These are phyloP conservation scores for Metschnikowia orientalis DNA, from an alignment of 805 yeast genomes.

Conservation along the genomic window DNA sequence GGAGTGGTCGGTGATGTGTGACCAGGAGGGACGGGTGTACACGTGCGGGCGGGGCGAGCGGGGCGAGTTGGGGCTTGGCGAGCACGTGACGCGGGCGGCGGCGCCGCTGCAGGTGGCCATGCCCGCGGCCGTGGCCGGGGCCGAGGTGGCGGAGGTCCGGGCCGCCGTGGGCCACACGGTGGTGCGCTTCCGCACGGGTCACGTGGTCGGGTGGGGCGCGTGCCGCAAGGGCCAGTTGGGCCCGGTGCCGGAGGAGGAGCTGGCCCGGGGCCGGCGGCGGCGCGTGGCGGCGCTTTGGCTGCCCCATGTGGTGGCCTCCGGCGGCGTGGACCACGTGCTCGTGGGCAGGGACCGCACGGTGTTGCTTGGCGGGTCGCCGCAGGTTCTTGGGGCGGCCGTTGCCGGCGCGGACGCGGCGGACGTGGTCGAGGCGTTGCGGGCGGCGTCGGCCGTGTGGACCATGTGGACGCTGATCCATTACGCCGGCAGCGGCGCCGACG, in stretches of 20 bases:
- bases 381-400: conserved; percentile 9
- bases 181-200: conserved; percentile 35
- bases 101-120: conserved; percentile 6
- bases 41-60: conserved; percentile 60
- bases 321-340: conserved; percentile 16
- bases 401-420: conserved; percentile 18
- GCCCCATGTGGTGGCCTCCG: conserved; percentile 22
- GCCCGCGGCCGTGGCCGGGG: conserved; percentile 2
- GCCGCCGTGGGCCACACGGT: conserved; percentile 48
- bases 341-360: conserved; percentile 62
- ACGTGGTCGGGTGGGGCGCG: conserved; percentile 64
- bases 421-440: neutral
- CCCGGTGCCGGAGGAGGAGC: neutral
- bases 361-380: conserved; percentile 20
- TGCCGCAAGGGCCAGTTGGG: conserved; percentile 58
- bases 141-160: conserved; percentile 12
- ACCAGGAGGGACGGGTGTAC: conserved; percentile 37
- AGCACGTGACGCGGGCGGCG: conserved; percentile 5
- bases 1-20: conserved; percentile 62
- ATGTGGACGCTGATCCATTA: conserved; percentile 83
- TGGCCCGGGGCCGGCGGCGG: conserved; percentile 8
- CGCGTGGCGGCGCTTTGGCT: conserved; percentile 19
- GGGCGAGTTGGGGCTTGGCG: conserved; percentile 68
- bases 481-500: neutral
- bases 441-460: conserved; percentile 29